Evolutionary conservation across 2,329 filamentous ascomycete genomes (phyloP).

Genomic region (Aspergillus fumigatiaffinis): DNA sequence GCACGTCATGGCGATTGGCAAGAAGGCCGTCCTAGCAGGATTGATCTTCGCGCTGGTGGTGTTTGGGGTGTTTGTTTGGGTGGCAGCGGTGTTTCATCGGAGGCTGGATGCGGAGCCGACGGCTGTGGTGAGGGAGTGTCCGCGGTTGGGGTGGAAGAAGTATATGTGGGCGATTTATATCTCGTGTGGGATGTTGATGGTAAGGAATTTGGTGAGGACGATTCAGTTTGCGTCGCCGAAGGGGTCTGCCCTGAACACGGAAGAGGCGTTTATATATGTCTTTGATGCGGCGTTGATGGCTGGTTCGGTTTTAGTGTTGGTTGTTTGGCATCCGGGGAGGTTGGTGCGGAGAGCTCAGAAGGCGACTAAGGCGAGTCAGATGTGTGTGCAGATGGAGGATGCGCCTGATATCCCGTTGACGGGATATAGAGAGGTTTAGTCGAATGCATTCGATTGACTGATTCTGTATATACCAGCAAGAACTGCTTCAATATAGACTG

Average conservation of each 20-base stretch:
- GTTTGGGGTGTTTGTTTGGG: constrained; percentile 23
- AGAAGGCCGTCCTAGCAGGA: constrained; percentile 25
- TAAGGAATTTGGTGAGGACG: constrained; percentile 27
- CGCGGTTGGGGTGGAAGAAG: constrained; percentile 19
- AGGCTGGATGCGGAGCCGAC: constrained; percentile 10
- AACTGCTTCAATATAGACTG: too few relatives aligned
- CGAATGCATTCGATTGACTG: too few relatives aligned
- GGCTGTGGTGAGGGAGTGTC: constrained; percentile 12
- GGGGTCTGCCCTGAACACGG: constrained; percentile 13
- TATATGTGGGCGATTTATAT: constrained; percentile 27
- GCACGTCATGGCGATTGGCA: constrained; percentile 18
- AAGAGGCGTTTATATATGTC: constrained; percentile 30
- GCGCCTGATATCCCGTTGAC: constrained; percentile 15
- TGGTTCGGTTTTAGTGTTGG: constrained; percentile 16
- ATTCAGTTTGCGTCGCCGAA: constrained; percentile 24
- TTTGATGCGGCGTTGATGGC: constrained; percentile 31
- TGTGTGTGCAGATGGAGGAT: constrained; percentile 5
- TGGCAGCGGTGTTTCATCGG: constrained; percentile 23
- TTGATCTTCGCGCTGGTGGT: constrained; percentile 27
- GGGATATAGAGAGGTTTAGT: constrained; percentile 1
- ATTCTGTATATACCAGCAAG: not conserved
- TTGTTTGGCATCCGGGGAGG: constrained; percentile 23
- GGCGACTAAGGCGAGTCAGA: constrained; percentile 10
- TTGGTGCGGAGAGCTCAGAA: constrained; percentile 12
- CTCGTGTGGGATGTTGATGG: constrained; percentile 20